Percentiles rank a stretch among this genome's conserved stretches.
These are phyloP conservation scores for Phlyctochytrium bullatum DNA, from an alignment of 192 early-diverging fungal genomes.

Conservation along the genomic window DNA sequence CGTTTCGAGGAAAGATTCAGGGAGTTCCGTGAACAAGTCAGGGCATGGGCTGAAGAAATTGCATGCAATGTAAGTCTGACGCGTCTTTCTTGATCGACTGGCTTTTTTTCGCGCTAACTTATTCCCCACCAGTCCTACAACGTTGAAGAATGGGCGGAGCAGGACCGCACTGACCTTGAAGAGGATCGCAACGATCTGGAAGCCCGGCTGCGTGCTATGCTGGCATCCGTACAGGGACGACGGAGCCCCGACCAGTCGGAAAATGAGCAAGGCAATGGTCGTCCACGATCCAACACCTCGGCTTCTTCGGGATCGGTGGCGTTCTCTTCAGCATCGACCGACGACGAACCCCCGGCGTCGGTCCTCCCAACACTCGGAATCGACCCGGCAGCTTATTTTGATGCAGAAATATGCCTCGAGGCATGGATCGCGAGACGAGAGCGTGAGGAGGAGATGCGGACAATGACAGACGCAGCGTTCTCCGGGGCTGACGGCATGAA, in stretches of 20 bases:
- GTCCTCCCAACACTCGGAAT: too few species aligned
- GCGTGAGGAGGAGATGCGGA: background rate
- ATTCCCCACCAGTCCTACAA: too few species aligned
- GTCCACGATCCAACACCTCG: background rate
- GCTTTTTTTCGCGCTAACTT: too few species aligned
- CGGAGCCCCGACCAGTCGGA: background rate
- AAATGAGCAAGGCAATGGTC: background rate
- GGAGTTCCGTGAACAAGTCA: slow-evolving; percentile 12
- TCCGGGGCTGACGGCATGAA: too few species aligned
- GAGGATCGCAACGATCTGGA: background rate
- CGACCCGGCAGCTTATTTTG: too few species aligned
- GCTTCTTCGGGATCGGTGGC: background rate
- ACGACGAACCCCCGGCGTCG: too few species aligned
- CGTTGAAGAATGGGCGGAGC: background rate
- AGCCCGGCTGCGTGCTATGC: background rate
- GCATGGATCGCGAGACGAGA: background rate
- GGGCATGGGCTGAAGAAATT: slow-evolving; percentile 26
- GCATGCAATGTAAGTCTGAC: slow-evolving; percentile 21
- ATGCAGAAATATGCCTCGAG: background rate
- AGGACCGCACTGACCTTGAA: background rate
- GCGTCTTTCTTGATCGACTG: background rate
- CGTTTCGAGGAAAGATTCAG: slow-evolving; percentile 16
- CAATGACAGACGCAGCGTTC: background rate
- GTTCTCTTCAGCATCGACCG: background rate
- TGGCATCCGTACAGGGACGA: background rate